phyloP scores from a whole-genome alignment of 2,329 filamentous ascomycete genomes.

The Fusarium equiseti region DNA sequence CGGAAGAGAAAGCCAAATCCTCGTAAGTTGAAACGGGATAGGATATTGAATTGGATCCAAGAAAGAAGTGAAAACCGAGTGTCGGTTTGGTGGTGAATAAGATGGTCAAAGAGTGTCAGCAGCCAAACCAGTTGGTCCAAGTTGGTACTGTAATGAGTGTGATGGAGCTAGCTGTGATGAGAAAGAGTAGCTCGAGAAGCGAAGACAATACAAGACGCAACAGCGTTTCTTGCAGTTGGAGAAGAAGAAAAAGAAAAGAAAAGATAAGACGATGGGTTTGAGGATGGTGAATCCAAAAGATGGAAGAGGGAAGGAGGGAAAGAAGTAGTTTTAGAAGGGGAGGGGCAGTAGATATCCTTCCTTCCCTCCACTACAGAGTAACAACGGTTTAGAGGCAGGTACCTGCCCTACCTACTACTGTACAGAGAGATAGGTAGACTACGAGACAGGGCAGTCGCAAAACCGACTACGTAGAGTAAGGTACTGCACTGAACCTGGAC shows the following conservation, averaged over 20 bases:
- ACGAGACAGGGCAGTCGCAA: conserved; percentile 18
- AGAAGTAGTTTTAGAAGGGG: conserved; percentile 46
- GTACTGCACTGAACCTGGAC: conserved; percentile 10
- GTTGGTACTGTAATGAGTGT: conserved; percentile 50
- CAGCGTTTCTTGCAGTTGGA: conserved; percentile 45
- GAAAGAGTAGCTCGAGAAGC: conserved; percentile 55
- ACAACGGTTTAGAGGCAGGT: not conserved
- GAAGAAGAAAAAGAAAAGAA: conserved; percentile 44
- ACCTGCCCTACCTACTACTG: not conserved
- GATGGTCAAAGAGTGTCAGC: conserved; percentile 62
- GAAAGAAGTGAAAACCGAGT: conserved; percentile 25
- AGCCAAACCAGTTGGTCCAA: conserved; percentile 69
- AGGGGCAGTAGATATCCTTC: conserved; percentile 46
- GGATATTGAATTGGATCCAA: conserved; percentile 11
- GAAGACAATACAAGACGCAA: conserved; percentile 45
- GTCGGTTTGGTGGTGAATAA: conserved; percentile 31
- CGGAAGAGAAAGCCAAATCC: conserved; percentile 24
- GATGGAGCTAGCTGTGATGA: conserved; percentile 49
- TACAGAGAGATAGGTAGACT: not conserved
- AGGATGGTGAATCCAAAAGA: conserved; percentile 40
- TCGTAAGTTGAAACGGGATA: conserved; percentile 16
- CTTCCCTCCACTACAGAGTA: conserved; percentile 6
- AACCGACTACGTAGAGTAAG: conserved; percentile 17
- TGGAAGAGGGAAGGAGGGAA: conserved; percentile 35
- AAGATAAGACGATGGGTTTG: conserved; percentile 29